These are phyloP conservation scores for Pichia rugopelliculosa DNA, from an alignment of 805 yeast genomes.

Conservation along the genomic window DNA sequence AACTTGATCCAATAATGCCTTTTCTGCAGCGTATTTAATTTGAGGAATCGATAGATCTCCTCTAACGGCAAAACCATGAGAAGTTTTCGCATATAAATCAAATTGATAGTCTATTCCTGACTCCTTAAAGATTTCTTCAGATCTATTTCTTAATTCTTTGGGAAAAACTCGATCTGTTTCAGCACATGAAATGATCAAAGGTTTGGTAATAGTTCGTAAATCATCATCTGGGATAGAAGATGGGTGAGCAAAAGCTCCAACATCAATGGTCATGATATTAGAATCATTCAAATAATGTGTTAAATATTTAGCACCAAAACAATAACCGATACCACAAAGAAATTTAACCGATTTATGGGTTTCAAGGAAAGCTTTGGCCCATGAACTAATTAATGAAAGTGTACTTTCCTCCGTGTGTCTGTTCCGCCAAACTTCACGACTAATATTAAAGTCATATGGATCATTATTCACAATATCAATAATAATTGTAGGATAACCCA, in stretches of 20 bases:
- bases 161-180: constrained; percentile 61
- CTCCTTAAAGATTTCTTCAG: constrained; percentile 46
- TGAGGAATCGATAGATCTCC: constrained; percentile 56
- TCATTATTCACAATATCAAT: constrained; percentile 71
- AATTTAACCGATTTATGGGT: constrained; percentile 36
- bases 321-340: constrained; percentile 64
- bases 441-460: constrained; percentile 30
- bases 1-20: constrained; percentile 45
- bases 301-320: constrained; percentile 75
- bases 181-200: constrained; percentile 68
- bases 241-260: constrained; percentile 80
- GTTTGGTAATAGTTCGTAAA: constrained; percentile 48
- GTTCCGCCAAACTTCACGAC: too few relatives aligned
- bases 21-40: constrained; percentile 59
- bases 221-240: constrained; percentile 63
- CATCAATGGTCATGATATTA: constrained; percentile 33
- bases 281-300: constrained; percentile 38
- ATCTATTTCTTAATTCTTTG: constrained; percentile 50
- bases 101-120: constrained; percentile 49
- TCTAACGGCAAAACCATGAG: constrained; percentile 76
- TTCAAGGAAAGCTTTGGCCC: constrained; percentile 42
- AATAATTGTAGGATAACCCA: constrained; percentile 57
- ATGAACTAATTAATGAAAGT: constrained; percentile 40
- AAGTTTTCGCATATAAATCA: constrained; percentile 52
- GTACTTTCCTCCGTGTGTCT: too few relatives aligned